Evolutionary conservation across 148 eudicot genomes (phyloP).

Genomic region (Chenopodium quinoa): DNA sequence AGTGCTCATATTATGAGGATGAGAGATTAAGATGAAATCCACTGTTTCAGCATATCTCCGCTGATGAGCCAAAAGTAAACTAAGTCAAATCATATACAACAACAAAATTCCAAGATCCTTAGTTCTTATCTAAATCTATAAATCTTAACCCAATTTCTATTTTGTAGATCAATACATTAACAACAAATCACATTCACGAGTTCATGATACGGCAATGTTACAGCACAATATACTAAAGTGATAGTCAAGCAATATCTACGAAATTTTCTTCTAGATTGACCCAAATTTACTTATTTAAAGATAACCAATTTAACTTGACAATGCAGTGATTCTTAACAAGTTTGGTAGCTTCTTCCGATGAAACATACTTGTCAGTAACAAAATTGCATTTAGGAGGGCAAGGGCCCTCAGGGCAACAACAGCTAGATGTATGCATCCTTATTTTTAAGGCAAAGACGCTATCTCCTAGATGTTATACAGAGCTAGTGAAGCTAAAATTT

Average conservation of each 20-base stretch:
- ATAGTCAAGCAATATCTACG: not conserved
- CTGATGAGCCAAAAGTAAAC: constrained; percentile 11
- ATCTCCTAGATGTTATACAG: too few relatives aligned
- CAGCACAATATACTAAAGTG: not conserved
- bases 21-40: constrained; percentile 74
- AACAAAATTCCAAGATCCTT: constrained; percentile 2
- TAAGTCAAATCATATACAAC: constrained; percentile 9
- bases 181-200: not conserved
- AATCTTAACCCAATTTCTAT: not conserved
- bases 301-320: not conserved
- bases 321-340: not conserved
- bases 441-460: too few relatives aligned
- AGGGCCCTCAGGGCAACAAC: too few relatives aligned
- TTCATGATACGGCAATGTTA: not conserved
- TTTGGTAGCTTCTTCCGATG: not conserved
- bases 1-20: constrained; percentile 34
- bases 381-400: not conserved
- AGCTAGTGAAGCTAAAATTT: too few relatives aligned
- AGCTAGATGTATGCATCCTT: too few relatives aligned
- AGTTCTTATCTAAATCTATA: not conserved
- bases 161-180: not conserved
- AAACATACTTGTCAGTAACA: not conserved
- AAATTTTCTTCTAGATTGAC: not conserved
- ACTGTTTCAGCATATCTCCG: constrained; percentile 51
- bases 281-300: not conserved